Base-by-base conservation (phyloP, 2,329 filamentous ascomycete species). In the Arthroderma uncinatum region DNA sequence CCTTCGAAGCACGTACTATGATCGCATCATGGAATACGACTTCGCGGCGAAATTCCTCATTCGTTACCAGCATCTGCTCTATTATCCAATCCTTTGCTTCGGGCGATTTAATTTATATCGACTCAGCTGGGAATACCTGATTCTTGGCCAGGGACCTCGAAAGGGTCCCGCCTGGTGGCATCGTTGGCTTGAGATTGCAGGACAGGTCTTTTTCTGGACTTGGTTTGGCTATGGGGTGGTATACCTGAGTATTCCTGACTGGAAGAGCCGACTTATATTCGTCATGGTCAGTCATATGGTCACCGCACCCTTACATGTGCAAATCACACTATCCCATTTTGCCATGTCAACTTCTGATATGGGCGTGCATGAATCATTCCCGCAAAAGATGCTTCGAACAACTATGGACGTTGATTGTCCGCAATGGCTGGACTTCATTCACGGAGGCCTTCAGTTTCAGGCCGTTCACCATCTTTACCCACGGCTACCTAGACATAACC, bases 351-450 rank as follows among this genome's bases (percentile, higher is more conserved):
- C 90, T 0, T 81, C 87, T 9, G 89, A 95, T 65, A 78, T 95
- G 10, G 91, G 91, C 0, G 83, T 86, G 1, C 78, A 84, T 54
- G 90, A 95, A 69, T 93, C 87, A 0, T 95, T 95, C 70, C 83
- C 90, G 0, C 89, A 95, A 71, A 87, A 85, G 70, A 93, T 94
- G 85, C 78, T 95, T 48, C 84, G 91, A 63, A 95, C 90, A 0
- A 95, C 90, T 10, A 95, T 95, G 89, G 89, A 95, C 62, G 84
- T 95, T 21, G 89, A 93, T 68, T 95, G 89, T 67, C 88, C 89
- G 0, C 77, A 80, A 10, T 95, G 90, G 89, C 77, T 95, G 10
- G 89, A 95, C 68, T 95, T 90, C 68, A 81, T 95, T 70, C 89
- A 95, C 64, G 89, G 89, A 21, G 90, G 89, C 2, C 75, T 95